Evolutionary conservation across 179 eudicot genomes (phyloP).

Genomic region (Spinacia oleracea): DNA sequence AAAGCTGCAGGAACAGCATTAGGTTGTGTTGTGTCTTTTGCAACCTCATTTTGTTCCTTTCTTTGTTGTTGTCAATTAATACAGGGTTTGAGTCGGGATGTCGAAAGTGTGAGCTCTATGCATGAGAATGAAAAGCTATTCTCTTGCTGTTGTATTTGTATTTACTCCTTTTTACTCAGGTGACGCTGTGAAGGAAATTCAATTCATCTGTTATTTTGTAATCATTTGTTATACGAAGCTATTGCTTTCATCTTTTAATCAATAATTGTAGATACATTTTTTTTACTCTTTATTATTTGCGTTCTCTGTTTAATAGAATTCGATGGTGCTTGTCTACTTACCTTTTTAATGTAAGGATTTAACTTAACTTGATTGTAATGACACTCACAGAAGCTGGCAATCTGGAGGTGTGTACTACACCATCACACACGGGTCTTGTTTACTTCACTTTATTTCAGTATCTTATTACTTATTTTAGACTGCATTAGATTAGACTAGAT

Average conservation of each 20-base stretch:
- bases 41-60: background rate
- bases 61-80: conserved; percentile 10
- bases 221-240: conserved; percentile 20
- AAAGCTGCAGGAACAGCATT: conserved; percentile 30
- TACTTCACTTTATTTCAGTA: too few relatives aligned
- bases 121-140: conserved; percentile 32
- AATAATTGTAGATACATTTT: background rate
- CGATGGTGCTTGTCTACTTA: background rate
- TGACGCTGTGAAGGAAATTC: conserved; percentile 26
- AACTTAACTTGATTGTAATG: too few relatives aligned
- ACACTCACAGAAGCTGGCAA: too few relatives aligned
- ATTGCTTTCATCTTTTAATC: conserved; percentile 10
- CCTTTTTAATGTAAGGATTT: too few relatives aligned
- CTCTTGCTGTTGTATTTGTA: conserved; percentile 31
- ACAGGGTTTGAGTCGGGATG: conserved; percentile 18
- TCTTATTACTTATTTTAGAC: too few relatives aligned
- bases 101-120: conserved; percentile 18
- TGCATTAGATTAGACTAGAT: too few relatives aligned
- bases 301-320: background rate
- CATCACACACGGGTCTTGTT: too few relatives aligned
- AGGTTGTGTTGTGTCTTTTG: conserved; percentile 7
- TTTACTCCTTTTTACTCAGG: conserved; percentile 10
- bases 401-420: too few relatives aligned
- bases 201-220: conserved; percentile 27
- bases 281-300: background rate